Conservation (phyloP, 2,329 filamentous ascomycete species). For the Aquanectria penicillioides region DNA sequence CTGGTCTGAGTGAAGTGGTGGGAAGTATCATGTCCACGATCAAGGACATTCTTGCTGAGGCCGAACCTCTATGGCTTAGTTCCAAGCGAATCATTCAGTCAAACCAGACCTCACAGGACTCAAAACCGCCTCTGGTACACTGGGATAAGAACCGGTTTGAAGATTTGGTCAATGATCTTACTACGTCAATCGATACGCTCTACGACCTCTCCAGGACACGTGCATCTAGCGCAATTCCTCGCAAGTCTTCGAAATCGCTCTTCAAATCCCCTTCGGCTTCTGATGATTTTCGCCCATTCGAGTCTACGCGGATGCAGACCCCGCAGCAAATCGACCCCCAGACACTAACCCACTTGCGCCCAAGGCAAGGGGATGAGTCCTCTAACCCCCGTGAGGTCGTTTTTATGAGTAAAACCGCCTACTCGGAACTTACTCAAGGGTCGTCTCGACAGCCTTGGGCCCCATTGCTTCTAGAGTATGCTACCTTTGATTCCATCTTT, state of each 20-base stretch:
- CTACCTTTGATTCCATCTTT: conserved; percentile 70
- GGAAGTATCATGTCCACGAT: conserved; percentile 83
- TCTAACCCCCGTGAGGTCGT: conserved; percentile 57
- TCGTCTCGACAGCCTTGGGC: conserved; percentile 57
- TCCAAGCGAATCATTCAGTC: conserved; percentile 59
- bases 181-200: conserved; percentile 80
- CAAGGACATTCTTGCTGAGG: conserved; percentile 81
- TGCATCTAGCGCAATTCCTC: conserved; percentile 53
- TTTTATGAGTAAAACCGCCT: conserved; percentile 61
- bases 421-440: conserved; percentile 57
- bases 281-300: conserved; percentile 63
- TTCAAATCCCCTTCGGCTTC: conserved; percentile 49
- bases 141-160: conserved; percentile 80
- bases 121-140: conserved; percentile 65
- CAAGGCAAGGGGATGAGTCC: conserved; percentile 50
- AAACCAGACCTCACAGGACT: conserved; percentile 57
- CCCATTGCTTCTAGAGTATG: conserved; percentile 78
- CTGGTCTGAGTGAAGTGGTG: conserved; percentile 80
- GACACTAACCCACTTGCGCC: conserved; percentile 59
- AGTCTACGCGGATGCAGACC: conserved; percentile 69
- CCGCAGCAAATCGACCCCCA: conserved; percentile 68
- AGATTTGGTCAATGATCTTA: conserved; percentile 78
- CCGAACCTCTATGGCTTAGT: conserved; percentile 75
- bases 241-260: conserved; percentile 43
- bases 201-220: conserved; percentile 79